phyloP scores from a whole-genome alignment of 805 yeast species.

The Kuraishia cidri region DNA sequence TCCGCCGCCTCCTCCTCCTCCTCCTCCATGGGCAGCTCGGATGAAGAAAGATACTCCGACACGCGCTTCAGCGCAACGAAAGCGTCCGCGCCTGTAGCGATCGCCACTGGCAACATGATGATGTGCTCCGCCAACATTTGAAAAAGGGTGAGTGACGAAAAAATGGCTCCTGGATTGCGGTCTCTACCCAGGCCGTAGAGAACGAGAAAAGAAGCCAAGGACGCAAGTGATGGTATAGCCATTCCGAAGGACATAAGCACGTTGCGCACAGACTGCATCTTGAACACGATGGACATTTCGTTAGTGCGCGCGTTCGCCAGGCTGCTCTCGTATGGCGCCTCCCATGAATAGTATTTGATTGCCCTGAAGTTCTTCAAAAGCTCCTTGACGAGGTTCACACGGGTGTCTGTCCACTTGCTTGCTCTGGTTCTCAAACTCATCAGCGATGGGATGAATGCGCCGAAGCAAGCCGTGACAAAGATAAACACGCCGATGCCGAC shows the following conservation, averaged over 20 bases:
- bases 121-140: conserved; percentile 52
- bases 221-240: conserved; percentile 60
- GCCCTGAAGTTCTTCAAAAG: conserved; percentile 68
- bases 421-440: conserved; percentile 50
- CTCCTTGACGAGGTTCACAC: conserved; percentile 74
- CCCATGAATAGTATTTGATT: conserved; percentile 91
- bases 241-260: conserved; percentile 58
- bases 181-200: conserved; percentile 26
- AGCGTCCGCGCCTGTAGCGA: conserved; percentile 64
- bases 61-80: conserved; percentile 30
- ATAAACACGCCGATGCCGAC: too few relatives aligned
- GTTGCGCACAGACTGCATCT: conserved; percentile 59
- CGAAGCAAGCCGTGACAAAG: conserved; percentile 59
- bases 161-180: conserved; percentile 51
- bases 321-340: conserved; percentile 57
- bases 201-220: conserved; percentile 47
- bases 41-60: conserved; percentile 58
- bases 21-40: too few relatives aligned
- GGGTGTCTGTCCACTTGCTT: conserved; percentile 58
- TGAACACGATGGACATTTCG: conserved; percentile 56
- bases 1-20: conserved; percentile 26
- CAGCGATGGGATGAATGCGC: conserved; percentile 35
- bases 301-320: conserved; percentile 44
- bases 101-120: conserved; percentile 61
- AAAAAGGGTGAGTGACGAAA: conserved; percentile 64